Evolutionary conservation across 1,139 yeast species (phyloP), one percentile per base, ranked within the genome.

Genomic region (Hansenula sp.): DNA sequence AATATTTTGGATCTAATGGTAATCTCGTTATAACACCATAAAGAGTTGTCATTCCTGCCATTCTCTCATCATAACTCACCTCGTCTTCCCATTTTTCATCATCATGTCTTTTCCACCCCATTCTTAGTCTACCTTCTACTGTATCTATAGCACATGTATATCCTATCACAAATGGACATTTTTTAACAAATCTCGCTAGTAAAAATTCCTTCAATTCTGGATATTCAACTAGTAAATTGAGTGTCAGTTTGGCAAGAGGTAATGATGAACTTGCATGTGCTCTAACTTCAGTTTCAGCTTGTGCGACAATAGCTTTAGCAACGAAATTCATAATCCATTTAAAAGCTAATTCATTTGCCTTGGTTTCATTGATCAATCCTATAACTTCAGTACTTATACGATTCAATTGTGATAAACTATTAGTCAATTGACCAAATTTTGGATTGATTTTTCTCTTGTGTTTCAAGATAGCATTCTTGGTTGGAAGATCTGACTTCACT

Each of bases 231-330:
- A 89, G 59, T 34, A 89, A 57, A 33, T 71, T 68, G 24, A 75
- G 59, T 0, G 94, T 69, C 33, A 92, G 62, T 50, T 71, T 74
- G 0, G 89, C 96, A 37, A 94, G 65, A 0, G 98, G 95, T 14
- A 83, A 57, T 0, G 97, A 88, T 1, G 92, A 79, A 36, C 79
- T 75, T 1, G 95, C 80, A 45, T 83, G 77, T 0, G 86, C 95
- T 6, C 85, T 74, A 12, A 88, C 90, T 61, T 92, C 98, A 0
- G 95, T 78, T 61, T 89, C 97, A 1, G 97, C 95, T 63, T 94
- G 98, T 31, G 85, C 79, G 1, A 92, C 86, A 2, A 89, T 65
- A 2, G 94, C 85, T 57, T 92, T 92, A 9, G 96, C 84, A 29
- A 84, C 74, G 54, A 82, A 84, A 56, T 92, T 92, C 29, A 89